A percentile compares a stretch with the other conserved stretches of the same genome.
These are phyloP conservation scores for Fusarium newnesense DNA, from an alignment of 2,329 filamentous ascomycete species.

Conservation along the genomic window DNA sequence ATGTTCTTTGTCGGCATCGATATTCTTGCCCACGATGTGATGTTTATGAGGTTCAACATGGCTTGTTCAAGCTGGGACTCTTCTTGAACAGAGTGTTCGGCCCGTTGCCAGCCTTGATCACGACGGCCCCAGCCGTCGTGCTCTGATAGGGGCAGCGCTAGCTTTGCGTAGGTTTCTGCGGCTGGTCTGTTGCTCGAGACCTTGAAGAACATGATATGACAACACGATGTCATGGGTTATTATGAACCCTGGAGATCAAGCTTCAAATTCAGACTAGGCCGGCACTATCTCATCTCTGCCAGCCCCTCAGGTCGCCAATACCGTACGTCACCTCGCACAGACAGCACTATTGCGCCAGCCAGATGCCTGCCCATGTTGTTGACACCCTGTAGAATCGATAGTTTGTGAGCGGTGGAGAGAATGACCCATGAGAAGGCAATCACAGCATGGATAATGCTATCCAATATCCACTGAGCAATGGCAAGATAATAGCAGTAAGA, in stretches of 20 bases:
- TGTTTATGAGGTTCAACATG: not conserved
- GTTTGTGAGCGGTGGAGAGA: conserved; percentile 17
- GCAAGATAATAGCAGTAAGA: conserved; percentile 5
- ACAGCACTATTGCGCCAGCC: conserved; percentile 20
- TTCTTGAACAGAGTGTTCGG: conserved; percentile 10
- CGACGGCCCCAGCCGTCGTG: conserved; percentile 33
- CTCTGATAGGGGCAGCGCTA: conserved; percentile 33
- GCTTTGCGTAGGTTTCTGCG: conserved; percentile 37
- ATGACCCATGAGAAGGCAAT: conserved; percentile 22
- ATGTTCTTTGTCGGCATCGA: not conserved
- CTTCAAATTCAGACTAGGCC: conserved; percentile 17
- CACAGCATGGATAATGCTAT: conserved; percentile 11
- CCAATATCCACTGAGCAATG: conserved; percentile 12
- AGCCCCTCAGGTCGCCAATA: conserved; percentile 11
- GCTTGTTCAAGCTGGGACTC: not conserved
- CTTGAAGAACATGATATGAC: conserved; percentile 41
- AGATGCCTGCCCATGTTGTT: conserved; percentile 19
- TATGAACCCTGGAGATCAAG: conserved; percentile 26
- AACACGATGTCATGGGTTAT: conserved; percentile 30
- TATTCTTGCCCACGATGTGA: not conserved
- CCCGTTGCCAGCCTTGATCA: conserved; percentile 28
- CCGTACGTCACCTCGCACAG: conserved; percentile 38
- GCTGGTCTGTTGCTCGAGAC: conserved; percentile 21
- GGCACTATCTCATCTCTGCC: conserved; percentile 24
- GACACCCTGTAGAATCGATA: conserved; percentile 19